These are phyloP conservation scores for Xylogone sp. DNA, from an alignment of 2,329 filamentous ascomycete genomes.

Conservation along the genomic window DNA sequence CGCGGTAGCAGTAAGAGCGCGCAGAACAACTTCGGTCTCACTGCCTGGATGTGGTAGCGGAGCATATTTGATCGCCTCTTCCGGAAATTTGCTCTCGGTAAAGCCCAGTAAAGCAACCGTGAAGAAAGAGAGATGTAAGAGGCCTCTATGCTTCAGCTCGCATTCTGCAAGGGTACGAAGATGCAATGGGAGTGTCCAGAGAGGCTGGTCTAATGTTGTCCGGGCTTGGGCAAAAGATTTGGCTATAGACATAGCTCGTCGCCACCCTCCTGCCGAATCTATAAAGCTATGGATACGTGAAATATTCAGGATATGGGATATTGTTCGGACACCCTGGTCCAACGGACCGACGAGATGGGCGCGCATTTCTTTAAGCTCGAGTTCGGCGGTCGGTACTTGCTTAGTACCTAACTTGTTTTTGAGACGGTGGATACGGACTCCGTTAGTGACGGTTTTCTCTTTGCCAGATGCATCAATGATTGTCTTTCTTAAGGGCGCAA, in stretches of 20 bases:
- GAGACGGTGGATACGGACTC: slow-evolving; percentile 7
- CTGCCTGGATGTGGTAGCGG: slow-evolving; percentile 31
- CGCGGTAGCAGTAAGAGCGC: slow-evolving; percentile 16
- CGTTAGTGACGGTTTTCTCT: slow-evolving; percentile 7
- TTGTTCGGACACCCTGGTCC: slow-evolving; percentile 7
- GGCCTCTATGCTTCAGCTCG: slow-evolving; percentile 34
- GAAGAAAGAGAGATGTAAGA: slow-evolving; percentile 34
- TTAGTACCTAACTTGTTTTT: slow-evolving; percentile 9
- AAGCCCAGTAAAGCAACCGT: slow-evolving; percentile 31
- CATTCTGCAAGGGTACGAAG: slow-evolving; percentile 33
- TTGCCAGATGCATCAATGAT: slow-evolving; percentile 3
- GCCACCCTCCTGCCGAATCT: slow-evolving; percentile 32
- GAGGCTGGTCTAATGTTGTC: slow-evolving; percentile 30
- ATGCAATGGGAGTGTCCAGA: slow-evolving; percentile 37
- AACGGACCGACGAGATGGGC: slow-evolving; percentile 4
- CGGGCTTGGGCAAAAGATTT: slow-evolving; percentile 36
- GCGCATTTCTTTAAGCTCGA: slow-evolving; percentile 6
- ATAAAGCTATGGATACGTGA: slow-evolving; percentile 37
- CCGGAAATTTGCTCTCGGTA: slow-evolving; percentile 29
- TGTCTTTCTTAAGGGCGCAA: slow-evolving; percentile 5
- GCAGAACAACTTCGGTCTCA: slow-evolving; percentile 12
- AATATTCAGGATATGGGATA: slow-evolving; percentile 7
- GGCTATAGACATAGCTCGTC: slow-evolving; percentile 34
- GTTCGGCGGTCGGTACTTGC: slow-evolving; percentile 9
- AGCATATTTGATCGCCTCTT: slow-evolving; percentile 27